Evolutionary conservation across 176 grass and related monocot genomes (phyloP).

Genomic region (Oryza meyeriana): DNA sequence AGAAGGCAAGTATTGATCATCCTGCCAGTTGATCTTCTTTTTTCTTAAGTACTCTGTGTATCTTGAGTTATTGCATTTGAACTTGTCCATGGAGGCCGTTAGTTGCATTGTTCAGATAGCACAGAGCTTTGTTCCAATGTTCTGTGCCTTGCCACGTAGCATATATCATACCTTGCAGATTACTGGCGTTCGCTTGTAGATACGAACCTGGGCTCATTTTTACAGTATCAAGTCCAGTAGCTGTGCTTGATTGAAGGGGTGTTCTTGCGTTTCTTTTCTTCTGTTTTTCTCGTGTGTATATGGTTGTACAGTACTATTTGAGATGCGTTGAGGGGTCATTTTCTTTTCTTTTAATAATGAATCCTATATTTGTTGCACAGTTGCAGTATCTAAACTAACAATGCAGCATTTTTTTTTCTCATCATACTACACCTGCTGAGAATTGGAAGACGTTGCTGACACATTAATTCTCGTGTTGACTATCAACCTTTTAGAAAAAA

Average conservation of each 20-base stretch:
- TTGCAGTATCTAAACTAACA: not conserved
- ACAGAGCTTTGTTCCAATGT: not conserved
- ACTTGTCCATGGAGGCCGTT: not conserved
- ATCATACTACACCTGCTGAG: not conserved
- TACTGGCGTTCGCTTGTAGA: not conserved
- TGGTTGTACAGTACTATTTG: not conserved
- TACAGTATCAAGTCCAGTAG: not conserved
- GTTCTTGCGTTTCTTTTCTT: not conserved
- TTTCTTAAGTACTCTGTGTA: not conserved
- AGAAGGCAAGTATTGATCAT: slow-evolving; percentile 21
- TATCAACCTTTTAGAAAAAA: too few relatives aligned
- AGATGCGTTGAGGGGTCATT: not conserved
- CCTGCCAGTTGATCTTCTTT: slow-evolving; percentile 1
- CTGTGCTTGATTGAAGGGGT: not conserved
- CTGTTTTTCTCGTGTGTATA: slow-evolving; percentile 7
- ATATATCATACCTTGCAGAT: not conserved
- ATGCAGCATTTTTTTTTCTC: not conserved
- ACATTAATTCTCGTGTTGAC: not conserved
- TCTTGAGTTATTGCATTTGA: not conserved
- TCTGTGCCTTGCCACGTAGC: slow-evolving; percentile 6
- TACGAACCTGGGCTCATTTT: not conserved
- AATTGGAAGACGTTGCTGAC: not conserved
- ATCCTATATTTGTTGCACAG: not conserved
- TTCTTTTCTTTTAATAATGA: not conserved
- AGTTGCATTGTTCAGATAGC: not conserved